Evolutionary conservation across 1,139 yeast genomes (phyloP).

Genomic region (Blastobotrys apis): DNA sequence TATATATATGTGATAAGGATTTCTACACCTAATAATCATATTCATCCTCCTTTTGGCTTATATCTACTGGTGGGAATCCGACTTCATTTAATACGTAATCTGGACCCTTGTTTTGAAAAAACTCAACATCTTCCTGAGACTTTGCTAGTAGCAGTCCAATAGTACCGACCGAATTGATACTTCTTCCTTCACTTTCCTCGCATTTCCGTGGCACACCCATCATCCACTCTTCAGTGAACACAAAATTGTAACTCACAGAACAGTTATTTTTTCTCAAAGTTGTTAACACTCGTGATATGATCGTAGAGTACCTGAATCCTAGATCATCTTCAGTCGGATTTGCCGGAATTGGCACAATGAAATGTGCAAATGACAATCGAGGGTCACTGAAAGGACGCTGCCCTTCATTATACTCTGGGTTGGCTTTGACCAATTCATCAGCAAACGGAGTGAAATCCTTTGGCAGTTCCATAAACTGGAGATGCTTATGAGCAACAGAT

Average conservation of each 20-base stretch:
- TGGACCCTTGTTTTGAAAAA: slow-evolving; percentile 30
- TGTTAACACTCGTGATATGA: slow-evolving; percentile 68
- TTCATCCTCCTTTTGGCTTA: slow-evolving; percentile 29
- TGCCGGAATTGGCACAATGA: slow-evolving; percentile 52
- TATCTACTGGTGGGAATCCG: slow-evolving; percentile 52
- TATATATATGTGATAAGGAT: not conserved
- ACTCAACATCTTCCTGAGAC: slow-evolving; percentile 46
- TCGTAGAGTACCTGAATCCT: slow-evolving; percentile 60
- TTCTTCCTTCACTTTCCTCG: slow-evolving; percentile 41
- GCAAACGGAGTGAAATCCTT: slow-evolving; percentile 54
- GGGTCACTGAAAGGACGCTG: slow-evolving; percentile 58
- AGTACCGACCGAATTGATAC: slow-evolving; percentile 76
- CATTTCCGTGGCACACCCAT: slow-evolving; percentile 67
- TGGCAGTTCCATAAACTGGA: slow-evolving; percentile 79
- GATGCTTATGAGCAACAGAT: slow-evolving; percentile 87
- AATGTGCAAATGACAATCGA: slow-evolving; percentile 77
- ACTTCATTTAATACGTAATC: slow-evolving; percentile 47
- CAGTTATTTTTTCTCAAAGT: slow-evolving; percentile 42
- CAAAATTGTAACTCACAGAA: slow-evolving; percentile 63
- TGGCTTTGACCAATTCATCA: slow-evolving; percentile 46
- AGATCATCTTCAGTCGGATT: slow-evolving; percentile 38
- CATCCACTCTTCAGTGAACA: slow-evolving; percentile 79
- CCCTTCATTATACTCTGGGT: slow-evolving; percentile 41
- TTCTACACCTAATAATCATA: slow-evolving; percentile 21
- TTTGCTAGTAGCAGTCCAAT: slow-evolving; percentile 78